Evolutionary conservation across 2,329 filamentous ascomycete species (phyloP), one percentile per base, ranked within the genome.

Genomic region (Alternaria ethzedia): DNA sequence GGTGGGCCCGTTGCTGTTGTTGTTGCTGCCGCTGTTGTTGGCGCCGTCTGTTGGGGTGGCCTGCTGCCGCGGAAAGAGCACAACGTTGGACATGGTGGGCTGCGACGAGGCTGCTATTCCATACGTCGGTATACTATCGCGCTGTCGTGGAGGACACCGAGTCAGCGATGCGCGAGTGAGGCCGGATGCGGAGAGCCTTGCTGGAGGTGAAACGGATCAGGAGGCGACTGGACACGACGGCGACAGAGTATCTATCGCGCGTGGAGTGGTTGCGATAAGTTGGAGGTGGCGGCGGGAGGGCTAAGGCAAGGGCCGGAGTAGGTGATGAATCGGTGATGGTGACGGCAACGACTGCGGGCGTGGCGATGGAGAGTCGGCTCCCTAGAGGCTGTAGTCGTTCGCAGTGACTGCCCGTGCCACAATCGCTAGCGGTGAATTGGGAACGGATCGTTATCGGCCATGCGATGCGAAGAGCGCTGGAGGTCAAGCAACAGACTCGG

Each of bases 1-100:
- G 47, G 89, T 91, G 36, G 86, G 87, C 45, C 84, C 84, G 66
- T 78, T 79, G 50, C 76, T 75, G 58, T 66, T 62, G 23, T 78
- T 78, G 23, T 78, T 79, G 49, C 76, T 75, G 57, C 63, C 62
- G 25, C 79, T 78, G 20, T 61, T 52, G 50, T 32, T 57, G 50
- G 54, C 56, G 13, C 57, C 44, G 20, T 55, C 36, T 43, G 41
- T 30, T 51, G 65, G 63, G 45, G 43, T 59, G 50, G 36, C 65
- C 11, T 55, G 26, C 21, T 46, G 50, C 12, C 12, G 44, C 50
- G 44, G 63, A 5, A 23, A 41, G 28, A 52, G 28, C 32, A 52
- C 9, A 32, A 52, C 30, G 30, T 52, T 41, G 15, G 65, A 66
- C 65, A 66, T 68, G 52, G 54, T 59, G 57, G 20, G 9, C 17